Evolutionary conservation across 106 monocot species (phyloP).

Genomic region (Platanthera zijinensis): DNA sequence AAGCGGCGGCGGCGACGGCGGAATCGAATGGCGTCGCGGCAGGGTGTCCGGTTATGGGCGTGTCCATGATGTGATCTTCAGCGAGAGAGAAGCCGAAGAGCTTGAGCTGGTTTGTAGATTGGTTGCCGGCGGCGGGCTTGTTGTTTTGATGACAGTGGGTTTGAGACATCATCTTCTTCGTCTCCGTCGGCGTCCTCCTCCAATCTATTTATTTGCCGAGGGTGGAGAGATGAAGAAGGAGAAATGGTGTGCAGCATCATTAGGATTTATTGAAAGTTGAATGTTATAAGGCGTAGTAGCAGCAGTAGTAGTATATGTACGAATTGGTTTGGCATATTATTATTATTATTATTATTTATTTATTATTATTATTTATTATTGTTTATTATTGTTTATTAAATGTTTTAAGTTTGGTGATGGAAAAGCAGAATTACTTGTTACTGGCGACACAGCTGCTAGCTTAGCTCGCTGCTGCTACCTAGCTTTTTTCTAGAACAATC

Average conservation of each 20-base stretch:
- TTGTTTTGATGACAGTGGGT: not conserved
- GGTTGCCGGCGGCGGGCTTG: not conserved
- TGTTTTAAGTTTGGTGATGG: slow-evolving; percentile 1
- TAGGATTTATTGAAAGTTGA: not conserved
- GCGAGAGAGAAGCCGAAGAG: slow-evolving; percentile 47
- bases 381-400: not conserved
- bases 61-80: slow-evolving; percentile 4
- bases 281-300: not conserved
- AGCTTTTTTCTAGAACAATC: too few relatives aligned
- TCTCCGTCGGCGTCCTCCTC: not conserved
- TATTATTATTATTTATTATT: too few relatives aligned
- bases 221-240: not conserved
- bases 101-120: slow-evolving; percentile 20
- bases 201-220: not conserved
- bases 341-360: too few relatives aligned
- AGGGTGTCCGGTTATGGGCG: not conserved
- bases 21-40: not conserved
- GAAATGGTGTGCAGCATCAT: not conserved
- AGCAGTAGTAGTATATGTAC: not conserved
- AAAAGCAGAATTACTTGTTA: not conserved
- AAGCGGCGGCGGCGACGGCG: not conserved
- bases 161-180: not conserved
- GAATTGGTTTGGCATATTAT: not conserved
- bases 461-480: too few relatives aligned
- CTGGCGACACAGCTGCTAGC: too few relatives aligned